phyloP scores from a whole-genome alignment of 495 filamentous ascomycete genomes.

The Annulohypoxylon bovei region DNA sequence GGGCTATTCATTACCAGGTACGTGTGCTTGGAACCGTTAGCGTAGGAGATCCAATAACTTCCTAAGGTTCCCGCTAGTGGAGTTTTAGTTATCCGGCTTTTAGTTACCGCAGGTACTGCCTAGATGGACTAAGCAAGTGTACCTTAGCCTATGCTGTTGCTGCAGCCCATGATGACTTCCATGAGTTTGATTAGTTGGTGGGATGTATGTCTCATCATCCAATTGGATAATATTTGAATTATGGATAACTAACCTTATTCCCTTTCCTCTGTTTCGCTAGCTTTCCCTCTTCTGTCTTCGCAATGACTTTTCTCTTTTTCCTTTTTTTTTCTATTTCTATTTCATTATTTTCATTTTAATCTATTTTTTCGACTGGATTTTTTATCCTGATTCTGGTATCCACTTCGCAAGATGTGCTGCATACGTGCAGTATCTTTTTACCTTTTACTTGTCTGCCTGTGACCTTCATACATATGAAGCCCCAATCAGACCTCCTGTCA shows the following conservation, averaged over 20 bases:
- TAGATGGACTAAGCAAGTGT: constrained; percentile 1
- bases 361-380: constrained; percentile 12
- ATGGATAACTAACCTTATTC: constrained; percentile 13
- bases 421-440: constrained; percentile 18
- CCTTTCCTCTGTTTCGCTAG: constrained; percentile 24
- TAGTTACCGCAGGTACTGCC: constrained; percentile 9
- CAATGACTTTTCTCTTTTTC: constrained; percentile 14
- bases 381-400: constrained; percentile 16
- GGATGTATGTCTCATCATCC: not conserved
- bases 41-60: constrained; percentile 14
- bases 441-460: constrained; percentile 10
- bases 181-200: not conserved
- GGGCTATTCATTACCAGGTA: constrained; percentile 29
- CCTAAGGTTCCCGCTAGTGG: constrained; percentile 15
- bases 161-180: constrained; percentile 17
- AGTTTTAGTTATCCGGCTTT: constrained; percentile 7
- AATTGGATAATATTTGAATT: constrained; percentile 14
- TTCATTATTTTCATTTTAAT: constrained; percentile 11
- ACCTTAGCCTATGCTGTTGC: not conserved
- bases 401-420: constrained; percentile 23
- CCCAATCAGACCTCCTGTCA: constrained; percentile 37
- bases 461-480: constrained; percentile 30
- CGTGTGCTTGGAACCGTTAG: constrained; percentile 31
- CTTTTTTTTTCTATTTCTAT: not conserved
- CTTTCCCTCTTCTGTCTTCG: not conserved